Base-by-base conservation (phyloP, 139 green algal genomes). In the Closterium sp. region DNA sequence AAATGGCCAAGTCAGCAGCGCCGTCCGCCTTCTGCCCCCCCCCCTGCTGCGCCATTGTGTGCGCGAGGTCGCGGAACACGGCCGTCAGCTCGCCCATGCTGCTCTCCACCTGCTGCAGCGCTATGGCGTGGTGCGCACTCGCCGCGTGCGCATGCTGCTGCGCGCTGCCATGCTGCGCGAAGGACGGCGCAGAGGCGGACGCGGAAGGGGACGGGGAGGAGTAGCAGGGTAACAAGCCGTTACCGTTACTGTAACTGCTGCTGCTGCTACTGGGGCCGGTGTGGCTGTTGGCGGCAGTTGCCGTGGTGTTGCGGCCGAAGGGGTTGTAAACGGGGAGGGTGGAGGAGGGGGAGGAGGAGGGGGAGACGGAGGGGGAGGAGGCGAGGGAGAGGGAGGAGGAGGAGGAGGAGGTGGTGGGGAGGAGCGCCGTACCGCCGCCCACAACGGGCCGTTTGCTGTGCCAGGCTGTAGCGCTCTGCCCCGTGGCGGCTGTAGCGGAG, bases 31-130 rank as follows among this genome's bases (percentile, higher is more conserved):
- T 69, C 43, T 69, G 43, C 43, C 12, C 43, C 12, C 43, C 97
- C 7, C 97, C 97, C 91, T 98, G 97, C 87, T 97, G 94, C 69
- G 64, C 69, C 87, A 98, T 97, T 96, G 99, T 97, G 76, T 97
- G 96, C 6, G 97, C 96, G 84, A 99, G 96, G 95, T 99, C 97
- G 88, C 97, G 96, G 95, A 99, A 99, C 84, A 99, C 99, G 90
- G 91, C 95, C 25, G 97, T 97, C 66, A 99, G 96, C 95, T 99
- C 97, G 31, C 96, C 94, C 55, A 99, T 99, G 4, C 97, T 99
- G 83, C 94, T 95, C 94, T 99, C 97, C 87, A 99, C 97, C 87
- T 98, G 97, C 32, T 97, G 96, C 91, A 99, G 91, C 33, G 97
- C 97, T 88, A 69, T 16, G 2, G 43, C 43, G 43, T 69, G 43